phyloP scores from a whole-genome alignment of 2,329 filamentous ascomycete species.

The Ampelomyces quisqualis region DNA sequence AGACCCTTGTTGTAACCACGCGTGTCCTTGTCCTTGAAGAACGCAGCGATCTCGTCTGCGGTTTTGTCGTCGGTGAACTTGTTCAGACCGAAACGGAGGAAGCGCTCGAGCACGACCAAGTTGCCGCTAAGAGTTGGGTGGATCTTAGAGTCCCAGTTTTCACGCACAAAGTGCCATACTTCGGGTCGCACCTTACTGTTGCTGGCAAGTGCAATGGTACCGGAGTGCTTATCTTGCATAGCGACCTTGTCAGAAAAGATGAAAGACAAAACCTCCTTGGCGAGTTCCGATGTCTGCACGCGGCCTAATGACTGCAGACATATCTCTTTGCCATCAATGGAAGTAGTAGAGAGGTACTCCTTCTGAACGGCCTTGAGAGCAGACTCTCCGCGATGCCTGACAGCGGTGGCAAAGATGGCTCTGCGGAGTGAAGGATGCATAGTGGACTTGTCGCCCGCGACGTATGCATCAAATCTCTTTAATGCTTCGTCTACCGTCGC shows the following conservation, averaged over 20 bases:
- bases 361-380: slow-evolving; percentile 77
- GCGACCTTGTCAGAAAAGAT: slow-evolving; percentile 82
- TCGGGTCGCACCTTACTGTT: slow-evolving; percentile 72
- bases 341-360: slow-evolving; percentile 79
- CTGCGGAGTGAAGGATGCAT: slow-evolving; percentile 80
- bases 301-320: slow-evolving; percentile 74
- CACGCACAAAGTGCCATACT: slow-evolving; percentile 84
- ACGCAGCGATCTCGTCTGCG: slow-evolving; percentile 74
- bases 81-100: slow-evolving; percentile 73
- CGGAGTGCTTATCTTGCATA: slow-evolving; percentile 82
- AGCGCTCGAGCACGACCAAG: slow-evolving; percentile 85
- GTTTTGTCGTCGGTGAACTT: slow-evolving; percentile 72
- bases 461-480: slow-evolving; percentile 78
- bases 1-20: slow-evolving; percentile 83
- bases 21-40: slow-evolving; percentile 86
- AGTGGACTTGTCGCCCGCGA: slow-evolving; percentile 64
- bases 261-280: slow-evolving; percentile 68
- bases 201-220: slow-evolving; percentile 68
- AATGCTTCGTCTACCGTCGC: slow-evolving; percentile 71
- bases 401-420: slow-evolving; percentile 75
- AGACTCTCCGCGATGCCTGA: slow-evolving; percentile 69
- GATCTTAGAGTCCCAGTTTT: slow-evolving; percentile 71
- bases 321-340: slow-evolving; percentile 89
- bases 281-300: slow-evolving; percentile 67
- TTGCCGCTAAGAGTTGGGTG: slow-evolving; percentile 73